Conservation (phyloP, 768 basidiomycete genomes). For the Kwoniella shandongensis region DNA sequence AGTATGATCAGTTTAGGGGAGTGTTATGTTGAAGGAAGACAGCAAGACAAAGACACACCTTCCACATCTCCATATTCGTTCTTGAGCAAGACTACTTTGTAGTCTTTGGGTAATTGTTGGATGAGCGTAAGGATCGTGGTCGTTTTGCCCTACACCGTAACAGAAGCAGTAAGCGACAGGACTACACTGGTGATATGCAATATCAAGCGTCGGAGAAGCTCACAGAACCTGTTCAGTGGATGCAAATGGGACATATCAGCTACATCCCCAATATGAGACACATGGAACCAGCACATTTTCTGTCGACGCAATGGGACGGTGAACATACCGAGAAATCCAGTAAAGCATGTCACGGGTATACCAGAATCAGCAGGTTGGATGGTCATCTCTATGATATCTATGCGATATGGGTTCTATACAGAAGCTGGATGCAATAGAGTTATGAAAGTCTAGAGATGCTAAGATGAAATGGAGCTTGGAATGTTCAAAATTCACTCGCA, state of each 20-base stretch:
- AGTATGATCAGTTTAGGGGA: background rate
- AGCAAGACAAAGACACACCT: conserved; percentile 57
- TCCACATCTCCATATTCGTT: conserved; percentile 96
- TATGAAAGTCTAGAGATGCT: too few species aligned
- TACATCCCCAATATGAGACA: too few species aligned
- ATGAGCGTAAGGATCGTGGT: conserved; percentile 72
- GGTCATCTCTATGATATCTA: conserved; percentile 12
- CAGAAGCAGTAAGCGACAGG: background rate
- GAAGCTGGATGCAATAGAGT: too few species aligned
- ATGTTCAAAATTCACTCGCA: too few species aligned
- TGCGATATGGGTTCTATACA: too few species aligned
- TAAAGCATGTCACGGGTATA: conserved; percentile 91
- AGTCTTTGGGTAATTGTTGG: conserved; percentile 75
- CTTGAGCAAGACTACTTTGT: conserved; percentile 86
- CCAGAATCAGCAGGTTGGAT: conserved; percentile 3
- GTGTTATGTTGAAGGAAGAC: background rate
- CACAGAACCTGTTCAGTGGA: conserved; percentile 28
- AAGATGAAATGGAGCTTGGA: too few species aligned
- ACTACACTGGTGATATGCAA: background rate
- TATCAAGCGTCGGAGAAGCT: conserved; percentile 2
- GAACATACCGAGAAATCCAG: conserved; percentile 68
- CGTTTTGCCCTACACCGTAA: conserved; percentile 49
- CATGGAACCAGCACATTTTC: too few species aligned
- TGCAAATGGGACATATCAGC: background rate
- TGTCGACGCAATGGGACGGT: too few species aligned